A percentile compares a stretch with the other conserved stretches of the same genome.
phyloP scores from a whole-genome alignment of 163 green algal genomes.

The Volvox carteri region DNA sequence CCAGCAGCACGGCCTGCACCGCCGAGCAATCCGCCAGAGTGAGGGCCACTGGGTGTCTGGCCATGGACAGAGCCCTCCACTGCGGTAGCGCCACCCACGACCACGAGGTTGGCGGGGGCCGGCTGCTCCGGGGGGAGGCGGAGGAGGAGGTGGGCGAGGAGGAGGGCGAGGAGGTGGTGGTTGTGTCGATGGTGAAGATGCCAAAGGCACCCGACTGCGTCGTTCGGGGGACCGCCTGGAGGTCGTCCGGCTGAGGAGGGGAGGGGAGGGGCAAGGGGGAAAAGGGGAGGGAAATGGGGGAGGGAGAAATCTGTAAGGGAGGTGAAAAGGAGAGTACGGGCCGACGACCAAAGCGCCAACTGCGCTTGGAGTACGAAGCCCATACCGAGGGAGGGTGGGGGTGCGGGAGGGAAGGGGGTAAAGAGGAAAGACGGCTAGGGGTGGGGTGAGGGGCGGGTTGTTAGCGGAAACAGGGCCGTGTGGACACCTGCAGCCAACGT shows the following conservation, averaged over 20 bases:
- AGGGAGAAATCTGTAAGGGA: no score
- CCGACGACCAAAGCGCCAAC: no score
- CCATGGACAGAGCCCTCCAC: slow-evolving; percentile 79
- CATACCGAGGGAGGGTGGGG: no score
- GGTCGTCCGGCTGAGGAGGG: slow-evolving; percentile 35
- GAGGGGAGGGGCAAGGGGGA: background rate
- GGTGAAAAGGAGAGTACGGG: no score
- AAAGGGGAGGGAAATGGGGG: no score
- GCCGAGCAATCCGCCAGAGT: slow-evolving; percentile 72
- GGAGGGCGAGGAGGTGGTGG: background rate
- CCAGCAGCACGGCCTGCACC: slow-evolving; percentile 64
- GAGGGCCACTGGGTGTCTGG: slow-evolving; percentile 74
- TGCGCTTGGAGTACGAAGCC: no score
- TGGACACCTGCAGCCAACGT: no score
- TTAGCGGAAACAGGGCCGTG: no score
- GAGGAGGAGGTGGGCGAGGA: background rate
- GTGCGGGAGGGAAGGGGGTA: no score
- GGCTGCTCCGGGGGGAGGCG: no score
- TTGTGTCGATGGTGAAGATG: slow-evolving; percentile 72
- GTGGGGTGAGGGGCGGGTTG: no score
- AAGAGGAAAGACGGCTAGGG: no score
- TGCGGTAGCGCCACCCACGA: slow-evolving; percentile 71
- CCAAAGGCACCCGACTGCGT: slow-evolving; percentile 75
- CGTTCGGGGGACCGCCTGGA: slow-evolving; percentile 67
- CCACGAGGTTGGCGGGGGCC: background rate